phyloP scores from a whole-genome alignment of 2,329 filamentous ascomycete species.

The Leptographium galeiforme region DNA sequence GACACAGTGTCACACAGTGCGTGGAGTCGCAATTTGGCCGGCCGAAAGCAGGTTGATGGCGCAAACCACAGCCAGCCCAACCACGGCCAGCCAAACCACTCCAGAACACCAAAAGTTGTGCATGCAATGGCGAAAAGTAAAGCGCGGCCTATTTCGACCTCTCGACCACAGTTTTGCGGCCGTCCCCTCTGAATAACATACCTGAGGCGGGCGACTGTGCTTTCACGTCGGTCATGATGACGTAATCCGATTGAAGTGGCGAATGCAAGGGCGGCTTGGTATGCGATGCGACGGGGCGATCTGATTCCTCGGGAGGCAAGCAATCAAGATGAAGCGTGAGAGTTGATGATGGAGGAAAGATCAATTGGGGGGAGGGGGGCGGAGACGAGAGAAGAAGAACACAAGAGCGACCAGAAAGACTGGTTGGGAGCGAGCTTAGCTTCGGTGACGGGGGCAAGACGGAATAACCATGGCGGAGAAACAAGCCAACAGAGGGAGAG shows the following conservation, averaged over 20 bases:
- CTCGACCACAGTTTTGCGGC: not conserved
- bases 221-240: slow-evolving; percentile 1
- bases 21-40: not conserved
- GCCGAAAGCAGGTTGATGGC: not conserved
- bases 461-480: not conserved
- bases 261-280: not conserved
- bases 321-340: not conserved
- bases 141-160: not conserved
- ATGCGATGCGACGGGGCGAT: not conserved
- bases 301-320: not conserved
- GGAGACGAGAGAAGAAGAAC: not conserved
- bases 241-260: not conserved
- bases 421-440: not conserved
- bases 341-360: not conserved
- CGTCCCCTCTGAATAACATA: not conserved
- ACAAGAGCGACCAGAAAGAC: not conserved
- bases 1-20: not conserved
- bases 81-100: not conserved
- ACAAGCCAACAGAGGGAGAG: not conserved
- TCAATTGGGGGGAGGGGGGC: not conserved
- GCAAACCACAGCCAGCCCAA: not conserved
- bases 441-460: not conserved
- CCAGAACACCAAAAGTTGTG: not conserved
- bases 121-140: not conserved
- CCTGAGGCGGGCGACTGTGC: not conserved